Percentiles rank a stretch among this genome's conserved stretches.
phyloP scores from a whole-genome alignment of 140 eudicot genomes.

The Oenanthe javanica region DNA sequence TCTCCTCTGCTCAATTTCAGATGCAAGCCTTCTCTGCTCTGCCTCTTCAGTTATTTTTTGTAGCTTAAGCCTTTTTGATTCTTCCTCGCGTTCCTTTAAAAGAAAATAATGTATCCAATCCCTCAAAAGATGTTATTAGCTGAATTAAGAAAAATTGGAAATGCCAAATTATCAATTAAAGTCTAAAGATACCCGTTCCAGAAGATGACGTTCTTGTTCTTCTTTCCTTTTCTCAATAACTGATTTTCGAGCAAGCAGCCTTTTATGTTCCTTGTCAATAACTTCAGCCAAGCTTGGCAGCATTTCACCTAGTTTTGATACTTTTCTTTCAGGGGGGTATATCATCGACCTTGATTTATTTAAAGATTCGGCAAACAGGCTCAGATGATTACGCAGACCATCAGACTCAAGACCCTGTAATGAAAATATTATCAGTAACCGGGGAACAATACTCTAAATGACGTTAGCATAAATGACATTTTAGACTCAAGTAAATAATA shows the following conservation, averaged over 20 bases:
- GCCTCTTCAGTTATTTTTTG: constrained; percentile 75
- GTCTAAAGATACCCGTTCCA: constrained; percentile 53
- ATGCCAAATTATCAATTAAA: background rate
- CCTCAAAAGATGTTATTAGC: background rate
- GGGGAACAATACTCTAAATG: background rate
- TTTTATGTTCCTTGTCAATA: constrained; percentile 72
- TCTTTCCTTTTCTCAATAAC: constrained; percentile 84
- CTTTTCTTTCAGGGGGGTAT: constrained; percentile 39
- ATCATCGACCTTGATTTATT: constrained; percentile 62
- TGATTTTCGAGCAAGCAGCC: constrained; percentile 86
- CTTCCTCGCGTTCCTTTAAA: constrained; percentile 37
- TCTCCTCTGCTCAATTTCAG: constrained; percentile 59
- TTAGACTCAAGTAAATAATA: background rate
- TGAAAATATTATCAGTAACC: background rate
- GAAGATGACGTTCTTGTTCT: constrained; percentile 79
- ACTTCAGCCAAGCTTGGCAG: constrained; percentile 54
- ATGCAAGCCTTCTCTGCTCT: constrained; percentile 66
- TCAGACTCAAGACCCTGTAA: constrained; percentile 66
- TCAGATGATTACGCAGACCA: constrained; percentile 44
- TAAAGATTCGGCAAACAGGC: constrained; percentile 43
- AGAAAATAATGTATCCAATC: background rate
- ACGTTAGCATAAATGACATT: background rate
- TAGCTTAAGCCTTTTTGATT: constrained; percentile 48
- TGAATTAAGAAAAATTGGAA: background rate
- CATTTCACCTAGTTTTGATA: constrained; percentile 41